Evolutionary conservation across 73 alveolate species (phyloP).

Genomic region (Urostyla sp.): DNA sequence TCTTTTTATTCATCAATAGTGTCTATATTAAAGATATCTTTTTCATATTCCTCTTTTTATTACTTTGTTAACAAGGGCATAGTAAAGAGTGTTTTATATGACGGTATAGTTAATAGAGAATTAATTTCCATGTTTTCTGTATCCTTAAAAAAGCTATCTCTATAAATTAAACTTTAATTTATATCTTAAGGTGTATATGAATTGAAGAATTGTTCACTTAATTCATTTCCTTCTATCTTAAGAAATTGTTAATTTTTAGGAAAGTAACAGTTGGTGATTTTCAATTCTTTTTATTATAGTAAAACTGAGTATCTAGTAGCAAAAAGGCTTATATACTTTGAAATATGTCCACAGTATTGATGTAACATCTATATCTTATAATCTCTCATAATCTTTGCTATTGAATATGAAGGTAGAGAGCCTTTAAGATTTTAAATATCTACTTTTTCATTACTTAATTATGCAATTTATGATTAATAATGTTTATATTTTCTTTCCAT

Average conservation of each 20-base stretch:
- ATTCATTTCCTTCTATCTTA: slow-evolving; percentile 4
- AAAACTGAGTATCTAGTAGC: slow-evolving; percentile 12
- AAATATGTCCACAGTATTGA: not conserved
- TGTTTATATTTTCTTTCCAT: not conserved
- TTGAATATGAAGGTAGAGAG: slow-evolving; percentile 6
- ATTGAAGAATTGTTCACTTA: slow-evolving; percentile 10
- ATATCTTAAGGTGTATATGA: not conserved
- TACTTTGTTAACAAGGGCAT: not conserved
- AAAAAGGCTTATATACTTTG: slow-evolving; percentile 4
- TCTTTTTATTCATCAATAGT: not conserved
- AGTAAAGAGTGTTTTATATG: not conserved
- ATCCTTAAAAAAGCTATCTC: not conserved
- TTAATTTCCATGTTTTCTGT: slow-evolving; percentile 4
- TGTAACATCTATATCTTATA: slow-evolving; percentile 15
- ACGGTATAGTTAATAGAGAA: not conserved
- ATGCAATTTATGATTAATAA: not conserved
- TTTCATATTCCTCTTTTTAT: not conserved
- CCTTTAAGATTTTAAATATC: not conserved
- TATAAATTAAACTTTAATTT: not conserved
- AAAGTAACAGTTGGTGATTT: slow-evolving; percentile 1
- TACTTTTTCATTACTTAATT: not conserved
- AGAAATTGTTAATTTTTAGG: slow-evolving; percentile 6
- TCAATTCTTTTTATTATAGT: not conserved
- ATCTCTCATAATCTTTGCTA: slow-evolving; percentile 36
- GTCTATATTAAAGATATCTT: not conserved